Conservation (phyloP, 108 stramenopile species). For the Aurantiochytrium sp. region DNA sequence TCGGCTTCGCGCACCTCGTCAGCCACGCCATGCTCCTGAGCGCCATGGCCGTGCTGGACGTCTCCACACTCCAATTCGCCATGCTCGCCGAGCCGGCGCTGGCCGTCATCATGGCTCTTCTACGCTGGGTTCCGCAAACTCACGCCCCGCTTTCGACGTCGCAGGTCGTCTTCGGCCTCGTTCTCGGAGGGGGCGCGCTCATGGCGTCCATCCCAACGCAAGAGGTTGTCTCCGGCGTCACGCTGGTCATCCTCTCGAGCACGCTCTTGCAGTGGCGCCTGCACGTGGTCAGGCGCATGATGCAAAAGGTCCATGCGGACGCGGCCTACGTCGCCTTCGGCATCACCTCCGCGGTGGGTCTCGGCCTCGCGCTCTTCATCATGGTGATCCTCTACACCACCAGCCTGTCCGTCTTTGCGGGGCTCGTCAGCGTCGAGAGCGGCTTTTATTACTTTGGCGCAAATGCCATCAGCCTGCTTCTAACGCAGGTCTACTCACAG, state of each 20-base stretch:
- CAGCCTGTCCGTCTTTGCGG: not conserved
- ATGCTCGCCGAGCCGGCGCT: not conserved
- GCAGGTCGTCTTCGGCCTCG: not conserved
- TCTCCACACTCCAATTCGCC: not conserved
- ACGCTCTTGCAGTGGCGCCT: not conserved
- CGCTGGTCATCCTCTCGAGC: not conserved
- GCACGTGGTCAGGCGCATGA: not conserved
- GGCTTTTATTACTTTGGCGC: not conserved
- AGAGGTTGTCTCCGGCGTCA: not conserved
- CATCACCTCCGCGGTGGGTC: not conserved
- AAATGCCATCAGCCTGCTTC: not conserved
- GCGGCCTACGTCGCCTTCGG: not conserved
- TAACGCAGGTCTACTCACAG: not conserved
- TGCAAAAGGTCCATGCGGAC: not conserved
- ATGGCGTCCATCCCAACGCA: not conserved
- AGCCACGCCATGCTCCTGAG: not conserved
- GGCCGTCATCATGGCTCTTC: not conserved
- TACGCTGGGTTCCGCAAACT: not conserved
- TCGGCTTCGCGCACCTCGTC: not conserved
- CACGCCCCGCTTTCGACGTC: not conserved
- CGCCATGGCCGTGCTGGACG: not conserved
- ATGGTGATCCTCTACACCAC: not conserved
- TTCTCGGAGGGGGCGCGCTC: not conserved
- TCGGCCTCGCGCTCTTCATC: not conserved
- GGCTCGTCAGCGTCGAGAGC: not conserved